These are phyloP conservation scores for Scalesia atractyloides DNA, from an alignment of 129 eudicot species.

Conservation along the genomic window DNA sequence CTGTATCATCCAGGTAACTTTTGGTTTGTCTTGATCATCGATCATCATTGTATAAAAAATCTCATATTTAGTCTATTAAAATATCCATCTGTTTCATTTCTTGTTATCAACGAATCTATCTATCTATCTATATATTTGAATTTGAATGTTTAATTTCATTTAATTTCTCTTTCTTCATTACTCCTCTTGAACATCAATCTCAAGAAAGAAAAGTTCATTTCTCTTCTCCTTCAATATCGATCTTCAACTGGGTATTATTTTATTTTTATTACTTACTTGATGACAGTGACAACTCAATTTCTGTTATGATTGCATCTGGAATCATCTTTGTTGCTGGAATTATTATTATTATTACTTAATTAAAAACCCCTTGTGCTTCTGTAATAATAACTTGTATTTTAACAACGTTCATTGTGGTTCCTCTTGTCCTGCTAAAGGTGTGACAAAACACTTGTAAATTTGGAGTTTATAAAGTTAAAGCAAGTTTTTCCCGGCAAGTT, in stretches of 20 bases:
- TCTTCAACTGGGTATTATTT: slow-evolving; percentile 9
- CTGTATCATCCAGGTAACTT: slow-evolving; percentile 72
- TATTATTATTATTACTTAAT: not conserved
- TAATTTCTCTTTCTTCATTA: not conserved
- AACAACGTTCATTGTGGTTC: slow-evolving; percentile 6
- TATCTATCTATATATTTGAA: slow-evolving; percentile 35
- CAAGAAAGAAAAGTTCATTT: not conserved
- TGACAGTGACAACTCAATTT: slow-evolving; percentile 34
- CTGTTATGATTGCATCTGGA: slow-evolving; percentile 31
- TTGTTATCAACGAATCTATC: slow-evolving; percentile 13
- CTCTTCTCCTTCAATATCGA: slow-evolving; percentile 1
- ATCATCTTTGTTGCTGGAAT: slow-evolving; percentile 14
- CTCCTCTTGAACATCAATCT: not conserved
- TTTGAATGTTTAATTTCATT: slow-evolving; percentile 5
- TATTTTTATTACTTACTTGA: not conserved
- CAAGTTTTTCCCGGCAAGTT: no score
- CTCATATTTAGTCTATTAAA: not conserved
- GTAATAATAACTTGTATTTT: slow-evolving; percentile 18
- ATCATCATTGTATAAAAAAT: slow-evolving; percentile 27
- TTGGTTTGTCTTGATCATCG: not conserved
- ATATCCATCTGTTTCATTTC: slow-evolving; percentile 20
- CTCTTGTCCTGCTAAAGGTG: slow-evolving; percentile 31
- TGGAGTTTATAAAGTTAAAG: not conserved
- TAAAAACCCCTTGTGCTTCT: slow-evolving; percentile 1
- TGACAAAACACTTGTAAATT: slow-evolving; percentile 23